Percentiles rank a stretch among this genome's conserved stretches.
Evolutionary conservation across 371 early-diverging fungal genomes (phyloP).

Genomic region (Mucor plumbeus): DNA sequence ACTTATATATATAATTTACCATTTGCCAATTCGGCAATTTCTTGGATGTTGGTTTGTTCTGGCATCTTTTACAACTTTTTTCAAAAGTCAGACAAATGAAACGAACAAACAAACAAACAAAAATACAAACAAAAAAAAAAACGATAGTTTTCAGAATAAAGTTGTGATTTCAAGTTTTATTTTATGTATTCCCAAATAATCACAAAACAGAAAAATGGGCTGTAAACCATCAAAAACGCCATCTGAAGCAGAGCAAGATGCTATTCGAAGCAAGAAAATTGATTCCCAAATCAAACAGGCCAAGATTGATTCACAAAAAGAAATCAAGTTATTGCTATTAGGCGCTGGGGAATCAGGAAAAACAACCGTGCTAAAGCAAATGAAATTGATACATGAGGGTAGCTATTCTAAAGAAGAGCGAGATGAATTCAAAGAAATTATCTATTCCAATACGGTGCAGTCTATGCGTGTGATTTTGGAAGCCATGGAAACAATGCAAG

Average conservation of each 20-base stretch:
- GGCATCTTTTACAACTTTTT: too few species aligned
- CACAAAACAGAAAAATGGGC: slow-evolving; percentile 67
- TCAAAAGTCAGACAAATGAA: too few species aligned
- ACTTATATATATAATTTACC: too few species aligned
- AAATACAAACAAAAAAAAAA: too few species aligned
- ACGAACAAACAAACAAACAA: too few species aligned
- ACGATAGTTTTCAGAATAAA: too few species aligned
- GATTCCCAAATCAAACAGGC: slow-evolving; percentile 84
- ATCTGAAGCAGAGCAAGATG: slow-evolving; percentile 60
- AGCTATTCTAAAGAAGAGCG: slow-evolving; percentile 89
- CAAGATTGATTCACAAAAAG: slow-evolving; percentile 72
- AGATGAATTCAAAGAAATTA: slow-evolving; percentile 90
- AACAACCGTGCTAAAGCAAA: slow-evolving; percentile 95
- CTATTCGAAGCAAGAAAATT: slow-evolving; percentile 83
- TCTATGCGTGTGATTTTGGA: slow-evolving; percentile 94
- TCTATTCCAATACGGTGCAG: slow-evolving; percentile 94
- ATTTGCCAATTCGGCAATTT: too few species aligned
- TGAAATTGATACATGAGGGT: slow-evolving; percentile 94
- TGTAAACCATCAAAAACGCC: slow-evolving; percentile 67
- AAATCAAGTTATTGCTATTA: slow-evolving; percentile 92
- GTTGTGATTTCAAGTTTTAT: too few species aligned
- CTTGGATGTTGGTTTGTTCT: too few species aligned
- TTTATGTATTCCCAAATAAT: too few species aligned
- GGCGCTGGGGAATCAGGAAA: slow-evolving; percentile 99
- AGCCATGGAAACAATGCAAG: slow-evolving; percentile 82